phyloP scores from a whole-genome alignment of 495 filamentous ascomycete species.

The Annulohypoxylon maeteangense region DNA sequence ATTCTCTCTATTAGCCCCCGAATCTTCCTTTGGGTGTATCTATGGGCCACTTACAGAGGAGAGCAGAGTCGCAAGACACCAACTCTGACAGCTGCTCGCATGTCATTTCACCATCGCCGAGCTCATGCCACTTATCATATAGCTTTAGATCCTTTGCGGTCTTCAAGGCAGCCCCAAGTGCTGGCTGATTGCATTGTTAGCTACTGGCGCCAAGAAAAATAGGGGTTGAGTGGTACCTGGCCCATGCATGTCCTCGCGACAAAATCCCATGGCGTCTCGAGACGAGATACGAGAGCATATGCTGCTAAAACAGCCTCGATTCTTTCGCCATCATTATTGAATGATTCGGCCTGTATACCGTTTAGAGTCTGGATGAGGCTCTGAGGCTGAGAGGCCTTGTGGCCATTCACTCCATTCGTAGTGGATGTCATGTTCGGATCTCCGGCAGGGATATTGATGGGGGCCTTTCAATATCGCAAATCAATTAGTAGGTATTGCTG shows the following conservation, averaged over 20 bases:
- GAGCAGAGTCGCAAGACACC: constrained; percentile 6
- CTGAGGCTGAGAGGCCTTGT: neutral
- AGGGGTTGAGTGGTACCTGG: neutral
- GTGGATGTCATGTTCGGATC: neutral
- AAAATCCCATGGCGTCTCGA: neutral
- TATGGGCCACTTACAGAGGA: neutral
- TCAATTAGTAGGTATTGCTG: neutral
- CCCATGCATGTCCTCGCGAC: constrained; percentile 2
- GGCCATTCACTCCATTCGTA: neutral
- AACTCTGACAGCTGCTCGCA: neutral
- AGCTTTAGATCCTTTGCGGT: constrained; percentile 2
- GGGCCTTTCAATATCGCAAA: neutral
- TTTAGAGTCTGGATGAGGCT: neutral
- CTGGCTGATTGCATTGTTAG: neutral
- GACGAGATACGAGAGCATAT: neutral
- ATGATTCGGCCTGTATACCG: neutral
- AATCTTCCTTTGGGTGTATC: neutral
- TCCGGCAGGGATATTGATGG: neutral
- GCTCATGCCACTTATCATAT: constrained; percentile 1
- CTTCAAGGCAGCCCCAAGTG: constrained; percentile 1
- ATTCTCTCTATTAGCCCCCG: neutral
- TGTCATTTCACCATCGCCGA: neutral
- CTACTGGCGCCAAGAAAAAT: neutral
- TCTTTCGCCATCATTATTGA: neutral
- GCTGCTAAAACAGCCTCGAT: neutral